phyloP scores from a whole-genome alignment of 2,329 filamentous ascomycete species.

The Hymenoscyphus occultus region DNA sequence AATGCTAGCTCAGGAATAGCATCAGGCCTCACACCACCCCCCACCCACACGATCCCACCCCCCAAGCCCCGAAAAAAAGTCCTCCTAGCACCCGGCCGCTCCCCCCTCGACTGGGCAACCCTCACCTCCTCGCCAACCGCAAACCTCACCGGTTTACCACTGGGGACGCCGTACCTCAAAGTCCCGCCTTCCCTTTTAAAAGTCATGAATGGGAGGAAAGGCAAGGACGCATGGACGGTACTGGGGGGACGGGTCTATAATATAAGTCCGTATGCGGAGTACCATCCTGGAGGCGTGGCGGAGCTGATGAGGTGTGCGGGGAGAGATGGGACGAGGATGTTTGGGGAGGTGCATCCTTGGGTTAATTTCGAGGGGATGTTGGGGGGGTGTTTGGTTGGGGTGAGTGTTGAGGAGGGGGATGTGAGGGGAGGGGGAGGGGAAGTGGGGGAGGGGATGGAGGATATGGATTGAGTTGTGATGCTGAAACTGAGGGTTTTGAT shows the following conservation, averaged over 20 bases:
- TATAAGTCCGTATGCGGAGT: constrained; percentile 82
- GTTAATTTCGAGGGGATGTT: constrained; percentile 72
- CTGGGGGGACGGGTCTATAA: constrained; percentile 93
- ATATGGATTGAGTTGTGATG: constrained; percentile 52
- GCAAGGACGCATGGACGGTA: constrained; percentile 85
- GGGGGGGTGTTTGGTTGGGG: constrained; percentile 58
- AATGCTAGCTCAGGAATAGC: constrained; percentile 32
- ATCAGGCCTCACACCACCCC: constrained; percentile 51
- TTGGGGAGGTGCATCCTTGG: constrained; percentile 67
- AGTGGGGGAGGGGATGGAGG: constrained; percentile 49
- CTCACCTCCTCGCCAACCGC: constrained; percentile 60
- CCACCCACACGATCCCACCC: constrained; percentile 51
- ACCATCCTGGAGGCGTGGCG: constrained; percentile 82
- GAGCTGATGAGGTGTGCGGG: constrained; percentile 66
- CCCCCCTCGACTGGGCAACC: constrained; percentile 92
- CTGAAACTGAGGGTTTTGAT: not conserved
- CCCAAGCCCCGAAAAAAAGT: constrained; percentile 66
- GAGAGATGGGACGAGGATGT: constrained; percentile 59
- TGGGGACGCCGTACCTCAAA: constrained; percentile 56
- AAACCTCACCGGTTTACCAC: constrained; percentile 63
- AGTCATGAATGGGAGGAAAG: constrained; percentile 75
- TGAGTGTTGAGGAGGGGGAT: constrained; percentile 57
- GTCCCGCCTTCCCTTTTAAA: constrained; percentile 82
- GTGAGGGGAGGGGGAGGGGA: constrained; percentile 55
- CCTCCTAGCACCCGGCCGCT: constrained; percentile 83